Evolutionary conservation across 1,139 yeast genomes (phyloP), one percentile per base, ranked within the genome.

Genomic region (Yamadazyma diddensiae): DNA sequence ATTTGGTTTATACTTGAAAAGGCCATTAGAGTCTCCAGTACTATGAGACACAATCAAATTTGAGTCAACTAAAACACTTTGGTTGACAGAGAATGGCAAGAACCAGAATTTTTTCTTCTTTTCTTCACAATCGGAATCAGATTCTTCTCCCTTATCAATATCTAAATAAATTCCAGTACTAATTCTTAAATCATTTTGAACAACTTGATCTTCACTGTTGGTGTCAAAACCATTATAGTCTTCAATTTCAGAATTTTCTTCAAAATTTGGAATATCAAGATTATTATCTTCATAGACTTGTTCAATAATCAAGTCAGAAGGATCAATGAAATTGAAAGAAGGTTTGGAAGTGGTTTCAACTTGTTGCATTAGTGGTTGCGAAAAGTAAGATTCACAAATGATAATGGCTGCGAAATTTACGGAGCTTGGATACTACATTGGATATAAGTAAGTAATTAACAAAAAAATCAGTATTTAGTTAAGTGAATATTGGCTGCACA

Each of bases 61-160:
- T 18, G 47, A 30, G 22, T 40, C 38, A 21, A 44, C 38, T 14
- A 31, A 36, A 30, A 37, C 23, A 16, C 28, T 16, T 11, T 33
- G 36, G n/a, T 35, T 26, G 23, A 33, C 24, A 24, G 35, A 35
- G 22, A 44, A 41, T 5, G 47, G 49, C 20, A 43, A 33, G 21
- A 43, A 45, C 49, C 48, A 45, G 13, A 43, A 41, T 31, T 42
- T 44, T 31, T 43, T 46, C 33, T 43, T 45, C 31, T 34, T 38
- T 19, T 31, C 28, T 22, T 40, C 41, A 21, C 37, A 40, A 18
- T 36, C 39, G 24, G 28, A 16, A 5, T 37, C 40, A 15, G 35
- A 39, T 8, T 34, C 37, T n/a, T 11, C 20, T 4, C 20, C 26
- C 19, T 42, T 41, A 12, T 31, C 39, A 15, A 36, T 30, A 25